These are phyloP conservation scores for Saururus chinensis DNA, from an alignment of 164 flowering plant genomes.

Conservation along the genomic window DNA sequence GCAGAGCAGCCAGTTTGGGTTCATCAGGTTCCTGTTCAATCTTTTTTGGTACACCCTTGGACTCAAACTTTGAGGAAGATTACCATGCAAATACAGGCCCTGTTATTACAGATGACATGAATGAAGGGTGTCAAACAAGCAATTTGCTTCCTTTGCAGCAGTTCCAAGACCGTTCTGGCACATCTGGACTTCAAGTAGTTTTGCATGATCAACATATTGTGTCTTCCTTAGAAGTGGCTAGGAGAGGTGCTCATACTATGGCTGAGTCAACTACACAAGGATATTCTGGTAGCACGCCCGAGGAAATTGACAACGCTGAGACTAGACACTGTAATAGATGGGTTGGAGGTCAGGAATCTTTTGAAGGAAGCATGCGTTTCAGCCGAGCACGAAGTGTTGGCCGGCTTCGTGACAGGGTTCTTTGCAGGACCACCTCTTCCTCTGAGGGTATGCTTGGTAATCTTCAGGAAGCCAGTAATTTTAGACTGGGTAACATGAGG, in stretches of 20 bases:
- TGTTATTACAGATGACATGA: slow-evolving; percentile 11
- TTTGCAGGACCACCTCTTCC: slow-evolving; percentile 60
- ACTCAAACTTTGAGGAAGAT: slow-evolving; percentile 33
- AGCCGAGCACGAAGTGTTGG: slow-evolving; percentile 91
- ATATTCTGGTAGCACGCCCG: slow-evolving; percentile 22
- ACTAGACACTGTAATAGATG: slow-evolving; percentile 37
- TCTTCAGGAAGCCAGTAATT: slow-evolving; percentile 34
- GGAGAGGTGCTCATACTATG: slow-evolving; percentile 12
- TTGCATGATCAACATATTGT: slow-evolving; percentile 11
- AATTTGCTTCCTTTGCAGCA: slow-evolving; percentile 4
- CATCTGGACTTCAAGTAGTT: slow-evolving; percentile 14
- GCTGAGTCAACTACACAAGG: slow-evolving; percentile 14
- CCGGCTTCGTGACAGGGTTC: slow-evolving; percentile 93
- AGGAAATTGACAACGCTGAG: slow-evolving; percentile 27
- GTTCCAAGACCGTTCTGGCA: slow-evolving; percentile 16
- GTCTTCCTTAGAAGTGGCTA: slow-evolving; percentile 15
- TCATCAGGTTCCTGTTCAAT: slow-evolving; percentile 48
- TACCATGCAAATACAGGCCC: slow-evolving; percentile 13
- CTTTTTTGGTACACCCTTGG: slow-evolving; percentile 32
- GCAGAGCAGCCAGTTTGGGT: slow-evolving; percentile 60
- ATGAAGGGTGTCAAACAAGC: slow-evolving; percentile 16
- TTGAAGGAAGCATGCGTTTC: slow-evolving; percentile 67
- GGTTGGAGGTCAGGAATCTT: slow-evolving; percentile 54
- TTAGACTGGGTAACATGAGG: slow-evolving; percentile 21
- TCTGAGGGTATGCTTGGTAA: slow-evolving; percentile 47